Base-by-base conservation (phyloP, 441 rosid species). In the Arabidopsis lyrata region DNA sequence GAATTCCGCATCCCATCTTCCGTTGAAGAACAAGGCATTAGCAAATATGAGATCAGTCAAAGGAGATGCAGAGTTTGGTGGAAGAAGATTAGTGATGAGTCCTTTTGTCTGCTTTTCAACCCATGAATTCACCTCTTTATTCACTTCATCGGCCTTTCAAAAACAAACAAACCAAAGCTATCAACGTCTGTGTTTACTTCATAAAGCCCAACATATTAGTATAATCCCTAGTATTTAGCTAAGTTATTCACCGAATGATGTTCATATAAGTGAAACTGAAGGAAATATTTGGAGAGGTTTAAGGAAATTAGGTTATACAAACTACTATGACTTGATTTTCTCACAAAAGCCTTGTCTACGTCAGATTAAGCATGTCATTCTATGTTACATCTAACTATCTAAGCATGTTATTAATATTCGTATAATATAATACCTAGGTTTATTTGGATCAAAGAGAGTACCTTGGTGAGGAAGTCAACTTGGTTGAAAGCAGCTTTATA, bases 391-490 rank as follows among this genome's bases (percentile, higher is more conserved):
- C n/a, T n/a, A n/a, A n/a, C n/a, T n/a, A 22, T 22, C 3, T 22
- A 22, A 22, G 24, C 31, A 27, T 27, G 48, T n/a, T n/a, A n/a
- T 44, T 14, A 44, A 42, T 44, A 6, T 4, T 14, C 6, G 31
- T 27, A 27, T 27, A 27, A 2, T 14, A 44, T 44, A 42, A 42
- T 42, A 4, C 31, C 31, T 7, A 44, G 52, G 24, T 15, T 47
- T 15, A 16, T 47, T 16, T 47, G 24, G 36, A 61, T 61, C 36
- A 12, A 49, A 48, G 8, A 9, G 10, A 6, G 20, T 70, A 88
- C 97, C 95, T 90, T 88, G 22, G 79, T 80, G 47, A 82, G 87
- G 69, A 92, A 92, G 80, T 90, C 96, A 8, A 80, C 95, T 65
- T 72, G 83, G 18, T 74, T 81, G 22, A 85, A 77, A 44, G 88